Evolutionary conservation across 2,329 filamentous ascomycete genomes (phyloP), one percentile per base, ranked within the genome.

Genomic region (Trichocomaceae sp.): DNA sequence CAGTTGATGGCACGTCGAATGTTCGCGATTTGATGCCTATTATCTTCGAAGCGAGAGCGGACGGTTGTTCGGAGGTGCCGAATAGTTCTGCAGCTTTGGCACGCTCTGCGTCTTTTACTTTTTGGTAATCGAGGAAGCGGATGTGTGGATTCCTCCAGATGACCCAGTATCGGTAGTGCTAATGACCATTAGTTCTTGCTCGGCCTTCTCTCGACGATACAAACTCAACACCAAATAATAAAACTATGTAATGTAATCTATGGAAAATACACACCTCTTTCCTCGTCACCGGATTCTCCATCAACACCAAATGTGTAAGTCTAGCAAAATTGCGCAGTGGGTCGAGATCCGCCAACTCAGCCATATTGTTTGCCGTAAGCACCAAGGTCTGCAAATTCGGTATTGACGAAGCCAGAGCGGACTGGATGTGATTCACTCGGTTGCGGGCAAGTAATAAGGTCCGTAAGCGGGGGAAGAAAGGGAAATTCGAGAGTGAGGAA

Each of bases 141-240:
- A 99, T 84, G 4, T 79, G 81, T 1, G 90, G 90, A 68, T 87
- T 89, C 59, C 86, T 83, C 87, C 88, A 96, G 58, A 99, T 82
- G 26, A 96, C 77, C 86, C 89, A 99, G 70, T 87, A 86, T 52
- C 93, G 86, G 75, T 97, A 99, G 73, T 96, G 78, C 90, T 96
- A 52, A 7, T 37, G 33, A 50, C 6, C 26, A 9, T 29, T 29
- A 29, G 7, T 7, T 29, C 29, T 54, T 22, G 42, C 23, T 31
- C 44, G 19, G 23, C 6, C n/a, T 42, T n/a, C 33, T 33, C 12
- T 9, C 5, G 15, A 35, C 12, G 15, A 35, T 3, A 35, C 5
- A 35, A 35, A 33, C 10, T 33, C 10, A 33, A 33, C 2, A 13
- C 6, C 49, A 1, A 39, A 1, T 10, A 6, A n/a, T n/a, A n/a